Evolutionary conservation across 1,284 basidiomycete genomes (phyloP).

Genomic region (Anthracocystis panici-leucophaei): DNA sequence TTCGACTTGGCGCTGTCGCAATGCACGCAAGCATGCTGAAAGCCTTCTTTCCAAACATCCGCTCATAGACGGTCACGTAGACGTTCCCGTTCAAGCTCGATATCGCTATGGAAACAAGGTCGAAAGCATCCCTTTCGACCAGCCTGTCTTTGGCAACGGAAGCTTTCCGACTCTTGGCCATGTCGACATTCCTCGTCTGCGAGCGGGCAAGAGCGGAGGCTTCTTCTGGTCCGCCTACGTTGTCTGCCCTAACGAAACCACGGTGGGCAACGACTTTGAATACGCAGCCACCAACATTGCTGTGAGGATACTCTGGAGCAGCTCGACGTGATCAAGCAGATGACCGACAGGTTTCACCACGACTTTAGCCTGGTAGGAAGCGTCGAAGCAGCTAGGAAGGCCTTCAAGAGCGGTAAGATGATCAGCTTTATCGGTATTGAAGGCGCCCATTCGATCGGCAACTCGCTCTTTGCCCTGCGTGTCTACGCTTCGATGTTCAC

Average conservation of each 20-base stretch:
- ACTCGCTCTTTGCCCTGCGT: constrained; percentile 34
- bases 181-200: constrained; percentile 51
- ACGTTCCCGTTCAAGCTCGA: constrained; percentile 45
- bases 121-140: constrained; percentile 40
- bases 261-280: constrained; percentile 41
- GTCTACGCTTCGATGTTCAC: constrained; percentile 28
- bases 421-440: constrained; percentile 55
- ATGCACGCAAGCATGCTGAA: constrained; percentile 26
- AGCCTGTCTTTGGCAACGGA: constrained; percentile 26
- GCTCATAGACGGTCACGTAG: constrained; percentile 54
- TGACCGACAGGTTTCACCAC: constrained; percentile 29
- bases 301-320: constrained; percentile 50
- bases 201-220: constrained; percentile 42
- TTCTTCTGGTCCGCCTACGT: constrained; percentile 57
- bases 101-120: constrained; percentile 45
- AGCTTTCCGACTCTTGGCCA: constrained; percentile 30
- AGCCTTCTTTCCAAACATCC: constrained; percentile 29
- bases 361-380: constrained; percentile 31
- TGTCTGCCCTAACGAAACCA: constrained; percentile 32
- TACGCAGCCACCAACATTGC: constrained; percentile 27
- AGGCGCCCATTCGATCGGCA: constrained; percentile 52
- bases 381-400: constrained; percentile 35
- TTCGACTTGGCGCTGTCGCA: constrained; percentile 15
- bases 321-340: constrained; percentile 48
- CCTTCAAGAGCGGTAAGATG: constrained; percentile 56